phyloP scores from a whole-genome alignment of 2,329 filamentous ascomycete species.

The Aspergillus uvarum region DNA sequence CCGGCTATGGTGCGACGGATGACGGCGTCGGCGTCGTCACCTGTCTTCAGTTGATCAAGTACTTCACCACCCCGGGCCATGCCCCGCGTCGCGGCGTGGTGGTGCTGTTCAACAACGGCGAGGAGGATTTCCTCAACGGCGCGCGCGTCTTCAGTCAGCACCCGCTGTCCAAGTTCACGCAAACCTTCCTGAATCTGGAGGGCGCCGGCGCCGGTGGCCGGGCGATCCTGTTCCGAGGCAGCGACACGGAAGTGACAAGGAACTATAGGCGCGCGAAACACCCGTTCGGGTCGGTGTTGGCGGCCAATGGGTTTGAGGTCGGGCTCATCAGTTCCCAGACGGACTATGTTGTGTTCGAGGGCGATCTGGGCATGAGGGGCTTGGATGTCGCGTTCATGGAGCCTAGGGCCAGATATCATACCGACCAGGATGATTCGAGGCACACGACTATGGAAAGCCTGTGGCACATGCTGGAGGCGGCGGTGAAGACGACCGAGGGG shows the following conservation, averaged over 20 bases:
- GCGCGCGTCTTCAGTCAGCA: slow-evolving; percentile 82
- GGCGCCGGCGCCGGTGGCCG: slow-evolving; percentile 89
- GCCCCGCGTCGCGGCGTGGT: slow-evolving; percentile 79
- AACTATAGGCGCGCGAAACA: slow-evolving; percentile 70
- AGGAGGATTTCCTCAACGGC: slow-evolving; percentile 89
- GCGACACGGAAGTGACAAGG: slow-evolving; percentile 79
- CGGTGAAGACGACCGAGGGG: slow-evolving; percentile 70
- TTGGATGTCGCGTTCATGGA: slow-evolving; percentile 90
- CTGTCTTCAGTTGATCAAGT: slow-evolving; percentile 78
- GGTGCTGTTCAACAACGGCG: slow-evolving; percentile 87
- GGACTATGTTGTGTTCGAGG: slow-evolving; percentile 82
- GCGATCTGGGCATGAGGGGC: slow-evolving; percentile 75
- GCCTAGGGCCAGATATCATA: slow-evolving; percentile 85
- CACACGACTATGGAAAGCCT: slow-evolving; percentile 68
- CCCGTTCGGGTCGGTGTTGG: slow-evolving; percentile 81
- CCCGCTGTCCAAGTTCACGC: slow-evolving; percentile 74
- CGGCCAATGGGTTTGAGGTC: slow-evolving; percentile 77
- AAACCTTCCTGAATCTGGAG: slow-evolving; percentile 92
- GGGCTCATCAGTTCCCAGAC: slow-evolving; percentile 81
- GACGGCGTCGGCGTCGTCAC: slow-evolving; percentile 89
- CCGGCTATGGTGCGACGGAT: slow-evolving; percentile 89
- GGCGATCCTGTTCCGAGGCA: slow-evolving; percentile 82
- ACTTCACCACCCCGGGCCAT: slow-evolving; percentile 72
- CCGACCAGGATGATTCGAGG: slow-evolving; percentile 77
- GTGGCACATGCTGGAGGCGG: slow-evolving; percentile 93